These are phyloP conservation scores for Heterobasidion annosum DNA, from an alignment of 1,284 basidiomycete species.

Conservation along the genomic window DNA sequence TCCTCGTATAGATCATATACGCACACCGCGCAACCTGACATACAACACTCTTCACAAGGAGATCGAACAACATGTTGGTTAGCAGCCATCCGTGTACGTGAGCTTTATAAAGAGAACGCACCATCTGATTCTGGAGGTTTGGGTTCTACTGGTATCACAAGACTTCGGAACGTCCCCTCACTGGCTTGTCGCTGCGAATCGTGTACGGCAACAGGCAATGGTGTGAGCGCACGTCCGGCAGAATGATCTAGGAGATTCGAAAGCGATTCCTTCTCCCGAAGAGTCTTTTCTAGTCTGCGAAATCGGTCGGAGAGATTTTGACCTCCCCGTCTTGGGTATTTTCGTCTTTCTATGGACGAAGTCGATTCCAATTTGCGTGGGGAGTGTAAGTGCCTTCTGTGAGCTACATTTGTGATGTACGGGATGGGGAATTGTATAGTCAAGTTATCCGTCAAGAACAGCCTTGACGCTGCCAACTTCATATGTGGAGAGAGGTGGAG, in stretches of 20 bases:
- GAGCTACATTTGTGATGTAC: no score
- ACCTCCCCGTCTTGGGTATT: constrained; percentile 22
- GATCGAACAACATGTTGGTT: background rate
- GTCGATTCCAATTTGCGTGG: background rate
- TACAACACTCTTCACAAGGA: constrained; percentile 69
- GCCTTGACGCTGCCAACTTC: no score
- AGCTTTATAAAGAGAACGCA: constrained; percentile 19
- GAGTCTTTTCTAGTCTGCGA: constrained; percentile 40
- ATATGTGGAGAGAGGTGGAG: no score
- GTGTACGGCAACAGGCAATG: background rate
- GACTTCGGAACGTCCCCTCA: constrained; percentile 37
- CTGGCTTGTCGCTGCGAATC: constrained; percentile 1
- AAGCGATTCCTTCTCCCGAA: constrained; percentile 36
- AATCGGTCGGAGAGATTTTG: constrained; percentile 46
- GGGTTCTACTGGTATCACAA: constrained; percentile 52
- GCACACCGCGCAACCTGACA: constrained; percentile 86
- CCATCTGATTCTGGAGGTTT: constrained; percentile 56
- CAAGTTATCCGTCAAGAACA: no score
- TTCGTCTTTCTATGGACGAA: constrained; percentile 4
- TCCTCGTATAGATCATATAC: constrained; percentile 85
- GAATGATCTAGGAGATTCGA: constrained; percentile 20
- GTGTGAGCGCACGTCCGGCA: background rate
- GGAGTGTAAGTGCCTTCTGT: no score
- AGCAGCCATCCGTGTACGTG: background rate
- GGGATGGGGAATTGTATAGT: no score